Evolutionary conservation across 352 stramenopile genomes (phyloP), one percentile per base, ranked within the genome.

Genomic region (Aphanomyces invadans): DNA sequence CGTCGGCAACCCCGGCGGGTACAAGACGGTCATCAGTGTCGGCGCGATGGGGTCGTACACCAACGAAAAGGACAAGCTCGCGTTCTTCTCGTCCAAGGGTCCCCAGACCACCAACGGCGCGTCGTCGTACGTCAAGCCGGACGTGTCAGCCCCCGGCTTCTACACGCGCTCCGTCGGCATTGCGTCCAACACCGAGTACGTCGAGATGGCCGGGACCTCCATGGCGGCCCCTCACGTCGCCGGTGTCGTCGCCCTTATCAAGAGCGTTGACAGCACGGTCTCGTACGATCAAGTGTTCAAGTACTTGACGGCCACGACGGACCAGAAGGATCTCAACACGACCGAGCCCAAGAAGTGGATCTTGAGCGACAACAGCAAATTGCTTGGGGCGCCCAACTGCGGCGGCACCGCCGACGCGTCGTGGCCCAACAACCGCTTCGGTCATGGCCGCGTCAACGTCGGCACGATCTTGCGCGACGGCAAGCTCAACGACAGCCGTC

Each of bases 351-450:
- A 45, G 12, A 2, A 15, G 31, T 67, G 42, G 38, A 0, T 2
- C 39, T 12, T 29, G 2, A 29, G 2, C 33, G 21, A 48, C 23
- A 31, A 48, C n/a, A 56, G 38, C 15, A 19, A 12, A 7, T n/a
- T 60, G 32, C 23, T 25, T 10, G 60, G 60, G 0, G 60, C 33
- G 10, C 5, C 25, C 31, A 67, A 67, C 60, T 87, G 79, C 53
- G 76, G 77, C 4, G 63, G 57, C 28, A 81, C 75, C 7, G 36
- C 55, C 0, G 68, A 75, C 60, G 51, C 39, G 2, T 46, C 33
- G n/a, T 84, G 74, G 52, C 79, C 79, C 17, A 87, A 87, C 78
- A 87, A 86, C 68, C 68, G 77, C 44, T 82, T 74, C 32, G 79
- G 79, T 55, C 75, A 83, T 55, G 79, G 79, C 32, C 79, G 76